Evolutionary conservation across 2,329 filamentous ascomycete genomes (phyloP), one percentile per base, ranked within the genome.

Genomic region (Ambrosiella xylebori): DNA sequence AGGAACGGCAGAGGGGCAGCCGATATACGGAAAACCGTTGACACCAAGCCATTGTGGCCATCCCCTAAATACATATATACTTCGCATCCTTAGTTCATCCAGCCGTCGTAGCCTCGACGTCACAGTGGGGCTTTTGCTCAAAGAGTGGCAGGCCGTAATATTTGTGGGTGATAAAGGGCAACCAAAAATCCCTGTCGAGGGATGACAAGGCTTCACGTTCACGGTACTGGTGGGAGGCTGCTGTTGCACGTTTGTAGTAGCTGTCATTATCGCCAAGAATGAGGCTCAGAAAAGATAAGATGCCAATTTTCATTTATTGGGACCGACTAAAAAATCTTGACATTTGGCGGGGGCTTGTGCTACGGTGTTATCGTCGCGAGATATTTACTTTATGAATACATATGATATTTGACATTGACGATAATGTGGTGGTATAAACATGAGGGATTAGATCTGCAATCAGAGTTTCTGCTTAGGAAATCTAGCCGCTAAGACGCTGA

Each of bases 401-500:
- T 13, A 15, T 2, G 7, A 8, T 17, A 6, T 13, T 47, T 15
- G n/a, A 47, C 19, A 2, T 47, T 47, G 44, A 47, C 44, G 1
- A 17, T 13, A 3, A 17, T 47, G 11, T 47, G 8, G 44, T 3
- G 8, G 44, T 1, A 15, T 51, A n/a, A 51, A 51, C 15, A 35
- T 19, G 17, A 9, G 15, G 17, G 17, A 12, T n/a, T 27, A 27
- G 47, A 51, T 36, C 19, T 7, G 17, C 19, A 8, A 47, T 17
- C n/a, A 7, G 11, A 47, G 35, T 40, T 40, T 44, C 9, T 12
- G 17, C 44, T 55, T 55, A 27, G 37, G 27, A 44, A 56, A 50
- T 56, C 40, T 38, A 56, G 54, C 41, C 54, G 40, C 27, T 39
- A 45, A 56, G 54, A 7, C 54, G 41, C 41, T 41, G 41, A 44